Conservation (phyloP, 352 stramenopile genomes). For the Hyaloperonospora brassicae region DNA sequence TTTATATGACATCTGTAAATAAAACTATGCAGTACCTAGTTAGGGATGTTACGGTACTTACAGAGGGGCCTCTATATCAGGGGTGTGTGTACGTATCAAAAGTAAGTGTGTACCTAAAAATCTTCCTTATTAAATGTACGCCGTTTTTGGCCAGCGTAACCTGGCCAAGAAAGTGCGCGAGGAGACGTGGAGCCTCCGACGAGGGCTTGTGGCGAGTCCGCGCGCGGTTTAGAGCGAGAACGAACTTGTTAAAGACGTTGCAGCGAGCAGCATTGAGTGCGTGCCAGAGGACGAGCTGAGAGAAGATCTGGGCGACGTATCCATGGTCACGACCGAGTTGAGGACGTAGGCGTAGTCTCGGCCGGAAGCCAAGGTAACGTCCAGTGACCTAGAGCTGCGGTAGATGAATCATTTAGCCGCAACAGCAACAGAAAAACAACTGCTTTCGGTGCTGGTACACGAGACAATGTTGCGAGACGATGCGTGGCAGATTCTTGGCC, state of each 20-base stretch:
- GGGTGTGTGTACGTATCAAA: too few relatives aligned
- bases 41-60: too few relatives aligned
- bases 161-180: constrained; percentile 30
- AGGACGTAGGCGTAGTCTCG: constrained; percentile 5
- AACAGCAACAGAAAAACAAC: too few relatives aligned
- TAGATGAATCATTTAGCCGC: constrained; percentile 11
- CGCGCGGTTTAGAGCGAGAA: constrained; percentile 2
- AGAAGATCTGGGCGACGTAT: constrained; percentile 17
- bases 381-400: constrained; percentile 20
- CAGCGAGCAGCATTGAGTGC: constrained; percentile 7
- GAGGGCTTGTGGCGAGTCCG: constrained; percentile 6
- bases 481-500: constrained; percentile 25
- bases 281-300: constrained; percentile 18
- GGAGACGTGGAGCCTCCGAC: constrained; percentile 27
- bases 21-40: too few relatives aligned
- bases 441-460: constrained; percentile 4
- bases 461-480: constrained; percentile 12
- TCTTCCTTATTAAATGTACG: too few relatives aligned
- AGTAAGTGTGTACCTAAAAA: too few relatives aligned
- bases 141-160: constrained; percentile 6
- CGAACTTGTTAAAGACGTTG: constrained; percentile 10
- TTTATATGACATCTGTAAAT: too few relatives aligned
- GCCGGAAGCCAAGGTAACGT: constrained; percentile 10
- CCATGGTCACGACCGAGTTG: constrained; percentile 16
- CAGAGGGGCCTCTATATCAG: too few relatives aligned